Conservation (phyloP, 2,329 filamentous ascomycete genomes). For the Ophiostoma himal-ulmi region DNA sequence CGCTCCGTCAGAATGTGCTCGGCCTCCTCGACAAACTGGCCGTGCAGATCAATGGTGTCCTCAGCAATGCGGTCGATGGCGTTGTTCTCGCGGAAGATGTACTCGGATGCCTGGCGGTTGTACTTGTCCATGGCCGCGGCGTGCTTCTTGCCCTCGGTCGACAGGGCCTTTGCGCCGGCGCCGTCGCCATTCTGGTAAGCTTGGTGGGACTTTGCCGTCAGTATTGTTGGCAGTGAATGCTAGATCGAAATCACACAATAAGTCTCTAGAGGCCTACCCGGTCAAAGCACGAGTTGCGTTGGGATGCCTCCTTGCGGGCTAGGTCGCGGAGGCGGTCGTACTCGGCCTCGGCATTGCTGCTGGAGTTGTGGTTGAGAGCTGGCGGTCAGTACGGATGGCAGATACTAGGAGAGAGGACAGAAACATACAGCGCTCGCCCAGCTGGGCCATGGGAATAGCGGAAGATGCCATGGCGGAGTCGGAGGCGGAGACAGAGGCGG, state of each 20-base stretch:
- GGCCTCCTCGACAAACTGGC: conserved; percentile 90
- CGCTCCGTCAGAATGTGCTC: conserved; percentile 83
- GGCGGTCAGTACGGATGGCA: conserved; percentile 19
- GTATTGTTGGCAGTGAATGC: background rate
- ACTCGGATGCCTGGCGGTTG: conserved; percentile 87
- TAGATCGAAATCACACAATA: too few species aligned
- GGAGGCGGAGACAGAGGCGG: conserved; percentile 1
- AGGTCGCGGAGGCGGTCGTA: conserved; percentile 86
- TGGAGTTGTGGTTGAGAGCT: conserved; percentile 72
- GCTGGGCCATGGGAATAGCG: conserved; percentile 38
- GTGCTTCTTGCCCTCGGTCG: conserved; percentile 78
- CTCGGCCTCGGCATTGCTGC: conserved; percentile 67
- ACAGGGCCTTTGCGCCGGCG: conserved; percentile 73
- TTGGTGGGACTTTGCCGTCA: conserved; percentile 54
- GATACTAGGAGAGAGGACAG: too few species aligned
- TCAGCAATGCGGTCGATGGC: conserved; percentile 63
- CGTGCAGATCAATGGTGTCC: conserved; percentile 91
- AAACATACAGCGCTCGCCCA: conserved; percentile 43
- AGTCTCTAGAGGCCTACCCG: conserved; percentile 41
- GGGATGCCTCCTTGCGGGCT: conserved; percentile 71
- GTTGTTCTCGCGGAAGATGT: conserved; percentile 95
- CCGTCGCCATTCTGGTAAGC: conserved; percentile 83
- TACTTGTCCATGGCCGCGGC: conserved; percentile 78
- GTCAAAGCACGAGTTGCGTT: conserved; percentile 72
- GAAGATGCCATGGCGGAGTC: conserved; percentile 23